Evolutionary conservation across 164 flowering plant genomes (phyloP).

Genomic region (Stephania japonica): DNA sequence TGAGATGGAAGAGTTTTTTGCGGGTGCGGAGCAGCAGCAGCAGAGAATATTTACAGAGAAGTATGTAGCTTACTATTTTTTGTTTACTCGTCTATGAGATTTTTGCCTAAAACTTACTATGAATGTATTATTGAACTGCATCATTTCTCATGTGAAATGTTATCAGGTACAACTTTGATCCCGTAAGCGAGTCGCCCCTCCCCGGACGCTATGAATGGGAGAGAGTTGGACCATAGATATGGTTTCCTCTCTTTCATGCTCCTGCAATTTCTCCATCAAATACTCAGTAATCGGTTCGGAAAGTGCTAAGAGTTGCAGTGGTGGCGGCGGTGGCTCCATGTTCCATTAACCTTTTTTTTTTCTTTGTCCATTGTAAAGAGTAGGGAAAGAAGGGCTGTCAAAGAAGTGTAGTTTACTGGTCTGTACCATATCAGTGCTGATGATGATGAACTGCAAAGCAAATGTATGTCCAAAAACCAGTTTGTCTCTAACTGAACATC

Average conservation of each 20-base stretch:
- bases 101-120: too few relatives aligned
- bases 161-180: slow-evolving; percentile 86
- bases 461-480: slow-evolving; percentile 31
- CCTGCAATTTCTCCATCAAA: slow-evolving; percentile 24
- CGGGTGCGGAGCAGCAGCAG: slow-evolving; percentile 57
- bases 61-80: too few relatives aligned
- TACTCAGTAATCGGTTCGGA: too few relatives aligned
- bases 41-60: slow-evolving; percentile 54
- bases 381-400: slow-evolving; percentile 29
- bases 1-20: slow-evolving; percentile 87
- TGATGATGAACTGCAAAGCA: slow-evolving; percentile 14
- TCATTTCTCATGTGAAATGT: background rate
- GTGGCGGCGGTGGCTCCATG: slow-evolving; percentile 28
- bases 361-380: slow-evolving; percentile 28
- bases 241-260: slow-evolving; percentile 18
- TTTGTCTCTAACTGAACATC: slow-evolving; percentile 48
- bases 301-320: slow-evolving; percentile 17
- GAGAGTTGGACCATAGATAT: slow-evolving; percentile 31
- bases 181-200: slow-evolving; percentile 60
- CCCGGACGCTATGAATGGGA: slow-evolving; percentile 86
- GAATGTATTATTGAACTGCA: background rate
- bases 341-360: slow-evolving; percentile 36
- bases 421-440: slow-evolving; percentile 57
- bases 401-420: slow-evolving; percentile 45
- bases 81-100: too few relatives aligned